Conservation (phyloP, 2,329 filamentous ascomycete genomes). For the Nigrospora osmanthi region DNA sequence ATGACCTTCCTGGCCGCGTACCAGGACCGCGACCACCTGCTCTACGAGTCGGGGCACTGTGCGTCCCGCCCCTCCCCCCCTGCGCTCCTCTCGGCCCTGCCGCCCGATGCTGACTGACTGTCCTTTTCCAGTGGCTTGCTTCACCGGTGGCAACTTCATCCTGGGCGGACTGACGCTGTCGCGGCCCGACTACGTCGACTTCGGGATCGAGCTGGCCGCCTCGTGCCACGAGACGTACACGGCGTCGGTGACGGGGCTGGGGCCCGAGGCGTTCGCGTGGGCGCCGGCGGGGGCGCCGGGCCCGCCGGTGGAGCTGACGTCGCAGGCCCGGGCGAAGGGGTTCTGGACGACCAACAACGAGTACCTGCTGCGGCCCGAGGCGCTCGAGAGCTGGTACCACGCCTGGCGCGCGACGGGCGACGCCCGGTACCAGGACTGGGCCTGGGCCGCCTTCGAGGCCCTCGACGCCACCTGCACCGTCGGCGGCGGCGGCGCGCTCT, state of each 20-base stretch:
- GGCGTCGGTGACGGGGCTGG: slow-evolving; percentile 62
- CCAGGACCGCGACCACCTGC: slow-evolving; percentile 29
- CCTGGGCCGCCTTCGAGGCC: slow-evolving; percentile 67
- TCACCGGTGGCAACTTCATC: slow-evolving; percentile 79
- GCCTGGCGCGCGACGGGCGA: slow-evolving; percentile 75
- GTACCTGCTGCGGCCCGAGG: slow-evolving; percentile 73
- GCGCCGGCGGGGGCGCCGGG: slow-evolving; percentile 28
- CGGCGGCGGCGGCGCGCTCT: slow-evolving; percentile 58
- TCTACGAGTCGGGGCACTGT: slow-evolving; percentile 42
- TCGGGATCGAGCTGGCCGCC: slow-evolving; percentile 64
- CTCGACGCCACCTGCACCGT: slow-evolving; percentile 58
- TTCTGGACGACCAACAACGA: slow-evolving; percentile 56
- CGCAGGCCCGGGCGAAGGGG: slow-evolving; percentile 59
- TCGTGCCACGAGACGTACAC: slow-evolving; percentile 70
- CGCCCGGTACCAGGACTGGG: slow-evolving; percentile 71
- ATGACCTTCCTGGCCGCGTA: slow-evolving; percentile 64
- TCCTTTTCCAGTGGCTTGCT: slow-evolving; percentile 53
- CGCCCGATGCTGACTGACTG: too few species aligned
- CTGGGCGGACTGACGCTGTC: slow-evolving; percentile 67
- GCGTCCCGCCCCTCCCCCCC: slow-evolving; percentile 33
- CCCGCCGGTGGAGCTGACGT: slow-evolving; percentile 35
- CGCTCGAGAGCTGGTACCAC: slow-evolving; percentile 81
- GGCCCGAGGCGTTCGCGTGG: slow-evolving; percentile 67
- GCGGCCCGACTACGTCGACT: slow-evolving; percentile 59
- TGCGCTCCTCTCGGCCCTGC: slow-evolving; percentile 62